These are phyloP conservation scores for Mariannaea elegans DNA, from an alignment of 2,329 filamentous ascomycete species.

Conservation along the genomic window DNA sequence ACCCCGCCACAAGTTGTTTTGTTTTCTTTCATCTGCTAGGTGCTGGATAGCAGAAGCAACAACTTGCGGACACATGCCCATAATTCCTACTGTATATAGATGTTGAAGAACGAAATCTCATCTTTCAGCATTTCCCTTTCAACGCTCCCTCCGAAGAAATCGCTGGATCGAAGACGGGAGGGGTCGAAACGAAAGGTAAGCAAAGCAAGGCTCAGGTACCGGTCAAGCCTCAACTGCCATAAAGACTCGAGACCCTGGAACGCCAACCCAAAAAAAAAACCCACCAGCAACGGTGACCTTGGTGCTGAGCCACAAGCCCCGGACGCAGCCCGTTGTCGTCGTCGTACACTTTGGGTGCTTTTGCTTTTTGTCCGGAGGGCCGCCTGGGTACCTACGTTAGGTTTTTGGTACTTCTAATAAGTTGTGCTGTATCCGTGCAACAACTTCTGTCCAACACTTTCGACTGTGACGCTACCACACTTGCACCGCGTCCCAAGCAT, in stretches of 20 bases:
- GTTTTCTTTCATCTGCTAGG: conserved; percentile 12
- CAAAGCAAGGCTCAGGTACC: not conserved
- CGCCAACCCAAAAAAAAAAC: conserved; percentile 6
- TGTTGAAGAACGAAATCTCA: too few species aligned
- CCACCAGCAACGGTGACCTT: not conserved
- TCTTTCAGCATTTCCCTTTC: not conserved
- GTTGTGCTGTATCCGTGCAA: not conserved
- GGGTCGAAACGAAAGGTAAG: not conserved
- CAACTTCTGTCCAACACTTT: not conserved
- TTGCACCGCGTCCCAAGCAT: not conserved
- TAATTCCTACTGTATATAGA: too few species aligned
- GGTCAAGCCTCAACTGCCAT: not conserved
- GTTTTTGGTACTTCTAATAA: not conserved
- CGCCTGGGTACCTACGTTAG: too few species aligned
- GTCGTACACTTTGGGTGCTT: conserved; percentile 8
- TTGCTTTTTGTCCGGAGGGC: not conserved
- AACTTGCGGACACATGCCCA: too few species aligned
- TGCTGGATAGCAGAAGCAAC: not conserved
- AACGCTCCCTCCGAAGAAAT: not conserved
- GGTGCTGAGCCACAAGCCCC: conserved; percentile 39
- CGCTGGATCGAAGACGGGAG: not conserved
- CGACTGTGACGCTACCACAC: not conserved
- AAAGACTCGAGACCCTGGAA: too few species aligned
- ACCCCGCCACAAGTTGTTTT: conserved; percentile 21
- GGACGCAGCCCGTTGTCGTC: conserved; percentile 32